Percentiles rank a stretch among this genome's conserved stretches.
These are phyloP conservation scores for Geum urbanum DNA, from an alignment of 306 rosid species.

Conservation along the genomic window DNA sequence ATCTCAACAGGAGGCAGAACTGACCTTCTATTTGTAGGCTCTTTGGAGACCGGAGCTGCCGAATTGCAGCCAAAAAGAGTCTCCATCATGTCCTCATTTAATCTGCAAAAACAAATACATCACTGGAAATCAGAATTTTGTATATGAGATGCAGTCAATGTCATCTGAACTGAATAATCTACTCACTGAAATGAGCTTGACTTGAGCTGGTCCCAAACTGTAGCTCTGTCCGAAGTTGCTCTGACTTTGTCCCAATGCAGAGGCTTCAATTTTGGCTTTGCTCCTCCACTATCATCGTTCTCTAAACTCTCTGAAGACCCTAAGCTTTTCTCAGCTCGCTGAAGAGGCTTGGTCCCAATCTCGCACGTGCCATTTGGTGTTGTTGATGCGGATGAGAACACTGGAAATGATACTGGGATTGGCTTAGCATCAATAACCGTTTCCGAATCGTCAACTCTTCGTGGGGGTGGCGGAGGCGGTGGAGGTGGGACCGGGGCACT, in stretches of 20 bases:
- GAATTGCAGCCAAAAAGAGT: slow-evolving; percentile 75
- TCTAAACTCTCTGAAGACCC: slow-evolving; percentile 52
- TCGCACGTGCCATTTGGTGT: slow-evolving; percentile 28
- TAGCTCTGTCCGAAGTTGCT: slow-evolving; percentile 89
- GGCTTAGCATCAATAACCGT: slow-evolving; percentile 23
- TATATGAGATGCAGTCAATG: neutral
- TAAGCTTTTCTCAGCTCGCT: slow-evolving; percentile 19
- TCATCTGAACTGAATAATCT: neutral
- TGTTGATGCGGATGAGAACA: slow-evolving; percentile 27
- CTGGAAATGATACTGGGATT: slow-evolving; percentile 27
- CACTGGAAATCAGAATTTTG: slow-evolving; percentile 11
- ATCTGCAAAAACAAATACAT: slow-evolving; percentile 36
- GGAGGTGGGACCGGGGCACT: slow-evolving; percentile 32
- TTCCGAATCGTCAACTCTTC: slow-evolving; percentile 28
- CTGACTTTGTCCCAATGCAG: slow-evolving; percentile 98
- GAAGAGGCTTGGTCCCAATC: slow-evolving; percentile 19
- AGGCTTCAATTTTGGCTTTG: slow-evolving; percentile 80
- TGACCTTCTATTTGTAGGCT: slow-evolving; percentile 50
- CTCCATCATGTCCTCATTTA: slow-evolving; percentile 99
- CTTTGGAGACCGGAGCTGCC: slow-evolving; percentile 49
- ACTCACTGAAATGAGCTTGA: slow-evolving; percentile 97
- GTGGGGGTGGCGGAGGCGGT: slow-evolving; percentile 24
- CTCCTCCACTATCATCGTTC: slow-evolving; percentile 58
- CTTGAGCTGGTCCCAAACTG: slow-evolving; percentile 97
- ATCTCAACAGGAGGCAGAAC: slow-evolving; percentile 64